phyloP scores from a whole-genome alignment of 139 green algal species.

The Haematococcus lacustris region DNA sequence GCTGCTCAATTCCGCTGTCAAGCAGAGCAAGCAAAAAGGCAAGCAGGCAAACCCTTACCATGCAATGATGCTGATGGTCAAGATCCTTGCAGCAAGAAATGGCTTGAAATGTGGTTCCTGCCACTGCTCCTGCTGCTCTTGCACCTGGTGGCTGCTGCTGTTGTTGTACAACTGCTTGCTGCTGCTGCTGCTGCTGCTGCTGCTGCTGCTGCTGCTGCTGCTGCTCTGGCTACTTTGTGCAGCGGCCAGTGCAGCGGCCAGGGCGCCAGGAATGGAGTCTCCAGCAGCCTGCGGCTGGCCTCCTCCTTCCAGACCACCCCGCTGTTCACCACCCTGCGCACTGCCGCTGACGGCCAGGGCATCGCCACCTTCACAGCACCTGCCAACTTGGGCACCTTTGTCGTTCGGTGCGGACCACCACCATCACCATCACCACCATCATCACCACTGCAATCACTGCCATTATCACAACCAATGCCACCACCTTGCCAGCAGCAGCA shows the following conservation, averaged over 20 bases:
- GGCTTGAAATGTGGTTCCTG: background rate
- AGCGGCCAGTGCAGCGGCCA: background rate
- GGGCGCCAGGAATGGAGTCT: background rate
- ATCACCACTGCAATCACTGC: too few relatives aligned
- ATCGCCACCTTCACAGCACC: conserved; percentile 27
- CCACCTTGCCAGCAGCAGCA: background rate
- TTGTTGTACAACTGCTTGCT: background rate
- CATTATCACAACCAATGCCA: background rate
- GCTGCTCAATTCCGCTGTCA: too few relatives aligned
- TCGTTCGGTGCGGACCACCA: conserved; percentile 17
- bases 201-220: background rate
- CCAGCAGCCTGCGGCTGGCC: background rate
- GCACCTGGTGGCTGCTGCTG: background rate
- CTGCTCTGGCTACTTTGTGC: background rate
- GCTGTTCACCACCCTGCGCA: conserved; percentile 15
- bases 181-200: background rate
- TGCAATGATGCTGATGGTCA: background rate
- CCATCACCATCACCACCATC: too few relatives aligned
- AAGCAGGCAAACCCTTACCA: background rate
- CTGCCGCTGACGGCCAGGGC: conserved; percentile 10
- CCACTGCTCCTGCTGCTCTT: background rate
- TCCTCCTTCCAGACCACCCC: conserved; percentile 26
- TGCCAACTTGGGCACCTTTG: conserved; percentile 36
- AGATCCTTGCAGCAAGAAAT: too few relatives aligned
- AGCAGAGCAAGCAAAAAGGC: background rate